Evolutionary conservation across 1,284 basidiomycete species (phyloP).

Genomic region (Cerioporus squamosus): DNA sequence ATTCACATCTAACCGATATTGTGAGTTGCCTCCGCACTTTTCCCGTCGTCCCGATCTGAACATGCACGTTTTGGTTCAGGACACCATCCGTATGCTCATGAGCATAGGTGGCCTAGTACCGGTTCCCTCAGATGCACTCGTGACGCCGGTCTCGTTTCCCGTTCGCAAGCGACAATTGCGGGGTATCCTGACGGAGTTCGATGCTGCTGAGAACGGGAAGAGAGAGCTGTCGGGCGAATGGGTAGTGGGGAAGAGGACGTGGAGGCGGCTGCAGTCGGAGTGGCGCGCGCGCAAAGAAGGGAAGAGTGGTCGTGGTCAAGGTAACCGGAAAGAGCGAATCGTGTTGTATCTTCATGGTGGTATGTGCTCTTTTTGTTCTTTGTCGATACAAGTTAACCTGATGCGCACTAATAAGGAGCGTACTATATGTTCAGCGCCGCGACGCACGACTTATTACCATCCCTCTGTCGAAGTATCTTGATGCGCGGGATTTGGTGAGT

Average conservation of each 20-base stretch:
- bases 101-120: constrained; percentile 84
- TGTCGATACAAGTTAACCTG: neutral
- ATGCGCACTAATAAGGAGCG: constrained; percentile 62
- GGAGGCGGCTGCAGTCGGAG: constrained; percentile 87
- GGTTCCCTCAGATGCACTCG: constrained; percentile 90
- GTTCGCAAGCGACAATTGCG: constrained; percentile 76
- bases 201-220: constrained; percentile 72
- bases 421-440: constrained; percentile 95
- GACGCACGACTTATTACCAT: constrained; percentile 94
- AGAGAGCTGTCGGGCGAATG: constrained; percentile 94
- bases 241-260: constrained; percentile 92
- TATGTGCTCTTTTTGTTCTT: constrained; percentile 35
- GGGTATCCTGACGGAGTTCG: constrained; percentile 78
- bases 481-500: constrained; percentile 92
- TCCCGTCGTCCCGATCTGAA: neutral
- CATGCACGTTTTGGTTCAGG: constrained; percentile 44
- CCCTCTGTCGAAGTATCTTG: constrained; percentile 87
- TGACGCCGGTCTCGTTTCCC: constrained; percentile 93
- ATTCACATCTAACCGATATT: constrained; percentile 88
- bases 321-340: constrained; percentile 71
- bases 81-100: constrained; percentile 80
- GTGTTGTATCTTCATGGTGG: constrained; percentile 96
- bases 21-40: constrained; percentile 43
- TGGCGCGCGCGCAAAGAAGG: constrained; percentile 55
- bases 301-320: constrained; percentile 23